Percentiles rank a stretch among this genome's conserved stretches.
These are phyloP conservation scores for Lyophyllum decastes DNA, from an alignment of 768 basidiomycete genomes.

Conservation along the genomic window DNA sequence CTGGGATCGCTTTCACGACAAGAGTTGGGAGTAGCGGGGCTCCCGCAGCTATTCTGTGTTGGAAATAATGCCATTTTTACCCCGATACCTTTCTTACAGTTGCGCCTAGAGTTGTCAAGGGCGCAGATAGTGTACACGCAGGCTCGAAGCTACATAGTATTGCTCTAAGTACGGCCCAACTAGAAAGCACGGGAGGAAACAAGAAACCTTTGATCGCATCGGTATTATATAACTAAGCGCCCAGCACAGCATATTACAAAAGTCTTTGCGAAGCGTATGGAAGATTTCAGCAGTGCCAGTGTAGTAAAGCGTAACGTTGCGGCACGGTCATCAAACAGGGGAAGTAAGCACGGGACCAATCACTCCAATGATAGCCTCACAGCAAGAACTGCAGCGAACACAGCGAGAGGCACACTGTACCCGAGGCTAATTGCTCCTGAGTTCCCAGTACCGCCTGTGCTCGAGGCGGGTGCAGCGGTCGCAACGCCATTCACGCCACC, in stretches of 20 bases:
- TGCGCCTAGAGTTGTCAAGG: too few species aligned
- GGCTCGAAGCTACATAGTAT: too few species aligned
- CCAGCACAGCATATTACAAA: too few species aligned
- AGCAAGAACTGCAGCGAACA: slow-evolving; percentile 1
- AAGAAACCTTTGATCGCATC: too few species aligned
- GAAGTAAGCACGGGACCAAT: background rate
- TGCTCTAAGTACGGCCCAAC: too few species aligned
- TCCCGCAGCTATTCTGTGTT: slow-evolving; percentile 13
- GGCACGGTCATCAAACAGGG: background rate
- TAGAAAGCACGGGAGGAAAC: too few species aligned
- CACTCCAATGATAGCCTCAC: background rate
- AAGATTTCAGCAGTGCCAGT: background rate
- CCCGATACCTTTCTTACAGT: too few species aligned
- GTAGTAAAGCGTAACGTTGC: background rate
- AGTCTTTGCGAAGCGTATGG: background rate
- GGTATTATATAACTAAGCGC: too few species aligned
- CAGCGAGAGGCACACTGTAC: background rate
- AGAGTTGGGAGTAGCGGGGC: slow-evolving; percentile 12
- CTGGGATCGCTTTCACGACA: slow-evolving; percentile 16
- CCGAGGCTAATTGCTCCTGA: background rate
- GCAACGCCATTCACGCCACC: slow-evolving; percentile 44
- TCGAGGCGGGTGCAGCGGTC: slow-evolving; percentile 25
- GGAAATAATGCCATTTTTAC: background rate
- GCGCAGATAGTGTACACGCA: too few species aligned
- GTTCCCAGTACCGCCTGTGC: slow-evolving; percentile 2